Evolutionary conservation across 2,329 filamentous ascomycete genomes (phyloP).

Genomic region (Trichoderma koningiopsis): DNA sequence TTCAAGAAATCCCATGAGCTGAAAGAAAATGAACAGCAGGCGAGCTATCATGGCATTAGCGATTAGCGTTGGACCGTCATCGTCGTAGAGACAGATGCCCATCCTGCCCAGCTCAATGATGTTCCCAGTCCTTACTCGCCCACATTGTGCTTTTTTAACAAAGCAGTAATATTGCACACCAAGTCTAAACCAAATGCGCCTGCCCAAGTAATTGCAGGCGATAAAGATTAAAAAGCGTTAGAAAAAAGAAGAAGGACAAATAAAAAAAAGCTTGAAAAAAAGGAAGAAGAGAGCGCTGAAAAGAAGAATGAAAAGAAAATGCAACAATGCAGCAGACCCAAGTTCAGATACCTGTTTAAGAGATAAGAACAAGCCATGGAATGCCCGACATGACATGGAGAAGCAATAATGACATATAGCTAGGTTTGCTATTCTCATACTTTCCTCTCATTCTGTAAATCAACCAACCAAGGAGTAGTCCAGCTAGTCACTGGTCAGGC

Average conservation of each 20-base stretch:
- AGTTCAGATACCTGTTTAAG: not conserved
- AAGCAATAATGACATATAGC: not conserved
- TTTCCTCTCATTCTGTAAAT: not conserved
- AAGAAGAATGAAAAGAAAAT: not conserved
- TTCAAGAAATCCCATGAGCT: conserved; percentile 2
- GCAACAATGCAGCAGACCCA: not conserved
- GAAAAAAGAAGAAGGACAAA: not conserved
- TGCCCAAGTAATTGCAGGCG: not conserved
- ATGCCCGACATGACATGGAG: not conserved
- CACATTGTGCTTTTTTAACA: not conserved
- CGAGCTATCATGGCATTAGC: not conserved
- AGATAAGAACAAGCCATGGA: not conserved
- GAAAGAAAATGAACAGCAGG: not conserved
- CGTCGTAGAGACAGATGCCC: not conserved
- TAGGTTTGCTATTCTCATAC: not conserved
- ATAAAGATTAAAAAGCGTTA: not conserved
- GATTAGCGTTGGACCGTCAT: conserved; percentile 3
- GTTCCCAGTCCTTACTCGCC: not conserved
- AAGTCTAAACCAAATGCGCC: conserved; percentile 20
- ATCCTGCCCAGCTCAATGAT: not conserved
- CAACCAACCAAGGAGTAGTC: not conserved
- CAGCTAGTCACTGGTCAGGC: not conserved
- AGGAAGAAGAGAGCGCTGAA: not conserved
- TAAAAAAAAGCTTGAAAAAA: not conserved
- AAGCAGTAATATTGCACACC: conserved; percentile 3